Base-by-base conservation (phyloP, 805 yeast genomes). In the Pichia exigua region DNA sequence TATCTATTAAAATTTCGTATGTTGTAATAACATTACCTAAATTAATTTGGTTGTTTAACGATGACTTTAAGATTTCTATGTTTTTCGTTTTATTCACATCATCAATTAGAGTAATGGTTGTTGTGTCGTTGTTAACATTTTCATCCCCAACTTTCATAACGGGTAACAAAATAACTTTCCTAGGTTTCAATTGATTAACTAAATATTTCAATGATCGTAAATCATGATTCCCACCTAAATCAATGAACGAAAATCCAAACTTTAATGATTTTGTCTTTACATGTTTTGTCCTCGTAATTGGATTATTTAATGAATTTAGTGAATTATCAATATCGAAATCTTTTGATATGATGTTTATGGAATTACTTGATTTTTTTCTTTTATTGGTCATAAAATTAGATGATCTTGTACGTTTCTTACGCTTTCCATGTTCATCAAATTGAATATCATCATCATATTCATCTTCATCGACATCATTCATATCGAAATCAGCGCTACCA, bases 151-250 rank as follows among this genome's bases (percentile, higher is more conserved):
- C 45, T 32, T 59, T 54, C 2, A 59, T 55, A 43, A 59, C 61
- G 26, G 69, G 69, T 26, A 64, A 54, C 21, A 22, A 81, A 76
- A 92, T 69, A 45, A 91, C 72, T 57, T 83, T 83, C 47, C 81
- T 77, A 5, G 98, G 96, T 60, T 87, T 86, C 49, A 94, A 69
- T 2, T 85, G 76, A 22, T 94, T 87, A 43, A 89, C 73, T 50
- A 91, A 86, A 66, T 87, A 80, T 45, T 82, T 75, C 51, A 88
- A 69, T 0, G 99, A 92, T 55, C 97, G 75, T 56, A 83, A 71
- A 63, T 94, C 97, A 0, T 88, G 92, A 20, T 85, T 68, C 21
- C 97, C 96, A 17, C 90, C 79, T 45, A 91, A 72, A 63, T 92
- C 97, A 51, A 92, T 78, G 62, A 73, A 89, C 2, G 87, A 77